A percentile compares a stretch with the other conserved stretches of the same genome.
Conservation (phyloP, 805 yeast genomes). For the Metschnikowia lochheadii region DNA sequence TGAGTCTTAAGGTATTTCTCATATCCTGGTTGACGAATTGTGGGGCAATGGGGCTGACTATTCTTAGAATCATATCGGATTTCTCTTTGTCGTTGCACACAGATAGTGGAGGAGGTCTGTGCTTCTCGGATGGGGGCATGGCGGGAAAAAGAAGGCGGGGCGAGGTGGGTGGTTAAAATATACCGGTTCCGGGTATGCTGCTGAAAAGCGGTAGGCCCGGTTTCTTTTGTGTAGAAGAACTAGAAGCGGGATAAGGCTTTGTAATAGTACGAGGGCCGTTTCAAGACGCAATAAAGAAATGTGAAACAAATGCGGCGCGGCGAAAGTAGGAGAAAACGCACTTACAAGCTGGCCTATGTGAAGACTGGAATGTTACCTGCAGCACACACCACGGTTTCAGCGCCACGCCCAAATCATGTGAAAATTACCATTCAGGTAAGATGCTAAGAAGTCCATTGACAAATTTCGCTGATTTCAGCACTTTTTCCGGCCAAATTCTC, state of each 20-base stretch:
- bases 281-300: constrained; percentile 5
- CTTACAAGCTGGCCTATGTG: neutral
- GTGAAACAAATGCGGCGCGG: constrained; percentile 6
- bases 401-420: no score
- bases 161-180: neutral
- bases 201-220: neutral
- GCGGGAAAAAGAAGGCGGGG: neutral
- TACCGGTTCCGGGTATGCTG: neutral
- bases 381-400: neutral
- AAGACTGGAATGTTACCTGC: neutral
- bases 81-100: constrained; percentile 10
- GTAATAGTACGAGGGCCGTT: constrained; percentile 2
- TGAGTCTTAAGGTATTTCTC: constrained; percentile 15
- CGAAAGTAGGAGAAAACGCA: constrained; percentile 1
- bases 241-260: constrained; percentile 1
- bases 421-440: neutral
- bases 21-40: constrained; percentile 13
- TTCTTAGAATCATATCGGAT: constrained; percentile 14
- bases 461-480: neutral
- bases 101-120: constrained; percentile 13
- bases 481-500: constrained; percentile 1
- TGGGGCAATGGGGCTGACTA: constrained; percentile 16
- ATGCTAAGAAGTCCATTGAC: neutral
- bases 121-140: constrained; percentile 12
- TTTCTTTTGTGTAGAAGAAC: constrained; percentile 2